Percentiles rank a stretch among this genome's conserved stretches.
Conservation (phyloP, 768 basidiomycete genomes). For the Trametes coccinea region DNA sequence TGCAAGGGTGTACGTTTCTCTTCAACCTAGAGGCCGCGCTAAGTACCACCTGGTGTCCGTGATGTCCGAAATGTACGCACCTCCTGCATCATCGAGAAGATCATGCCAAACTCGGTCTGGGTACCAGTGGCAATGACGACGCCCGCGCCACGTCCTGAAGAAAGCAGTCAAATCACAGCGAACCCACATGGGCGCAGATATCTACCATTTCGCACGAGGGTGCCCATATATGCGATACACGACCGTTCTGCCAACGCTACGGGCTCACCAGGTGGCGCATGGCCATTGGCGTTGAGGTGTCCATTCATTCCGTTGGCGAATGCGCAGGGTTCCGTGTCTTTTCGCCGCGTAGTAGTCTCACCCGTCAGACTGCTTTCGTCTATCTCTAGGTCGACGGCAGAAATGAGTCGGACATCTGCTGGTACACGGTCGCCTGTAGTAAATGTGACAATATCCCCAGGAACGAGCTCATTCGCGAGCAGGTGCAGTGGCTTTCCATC, state of each 20-base stretch:
- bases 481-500: slow-evolving; percentile 72
- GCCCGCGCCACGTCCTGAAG: slow-evolving; percentile 73
- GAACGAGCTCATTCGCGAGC: slow-evolving; percentile 97
- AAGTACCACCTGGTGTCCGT: too few species aligned
- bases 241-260: slow-evolving; percentile 78
- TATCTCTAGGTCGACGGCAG: slow-evolving; percentile 86
- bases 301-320: slow-evolving; percentile 35
- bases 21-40: slow-evolving; percentile 49
- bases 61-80: slow-evolving; percentile 37
- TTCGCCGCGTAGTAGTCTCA: slow-evolving; percentile 81
- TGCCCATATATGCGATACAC: slow-evolving; percentile 96
- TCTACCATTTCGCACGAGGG: slow-evolving; percentile 83
- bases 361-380: slow-evolving; percentile 96
- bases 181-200: not conserved
- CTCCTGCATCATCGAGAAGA: slow-evolving; percentile 98
- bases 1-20: slow-evolving; percentile 93
- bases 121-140: slow-evolving; percentile 85
- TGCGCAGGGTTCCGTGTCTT: slow-evolving; percentile 57
- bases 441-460: slow-evolving; percentile 90
- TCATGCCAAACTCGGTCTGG: slow-evolving; percentile 92
- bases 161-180: not conserved
- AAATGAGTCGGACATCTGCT: slow-evolving; percentile 83
- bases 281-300: slow-evolving; percentile 21
- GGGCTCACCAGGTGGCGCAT: slow-evolving; percentile 33
- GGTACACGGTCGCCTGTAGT: slow-evolving; percentile 91